phyloP scores from a whole-genome alignment of 106 monocot species.

The Dendrobium catenatum region DNA sequence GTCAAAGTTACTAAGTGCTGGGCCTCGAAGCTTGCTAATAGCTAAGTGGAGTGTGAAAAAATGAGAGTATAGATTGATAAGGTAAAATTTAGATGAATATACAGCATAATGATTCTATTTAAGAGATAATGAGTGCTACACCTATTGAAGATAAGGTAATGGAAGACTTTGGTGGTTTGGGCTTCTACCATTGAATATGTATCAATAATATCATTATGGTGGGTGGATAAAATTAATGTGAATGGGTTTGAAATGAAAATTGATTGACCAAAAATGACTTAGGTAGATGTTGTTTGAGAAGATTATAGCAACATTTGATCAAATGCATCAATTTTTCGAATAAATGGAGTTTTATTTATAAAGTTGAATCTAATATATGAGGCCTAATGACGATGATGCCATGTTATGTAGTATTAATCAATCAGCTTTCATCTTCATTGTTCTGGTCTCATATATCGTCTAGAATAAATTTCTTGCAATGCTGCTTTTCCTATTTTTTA shows the following conservation, averaged over 20 bases:
- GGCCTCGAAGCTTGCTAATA: neutral
- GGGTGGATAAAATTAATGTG: neutral
- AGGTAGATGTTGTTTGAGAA: neutral
- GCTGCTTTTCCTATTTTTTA: neutral
- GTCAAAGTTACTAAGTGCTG: neutral
- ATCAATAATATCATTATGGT: neutral
- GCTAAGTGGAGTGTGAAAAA: neutral
- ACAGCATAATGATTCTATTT: neutral
- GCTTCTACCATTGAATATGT: neutral
- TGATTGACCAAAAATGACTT: neutral
- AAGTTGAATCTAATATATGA: neutral
- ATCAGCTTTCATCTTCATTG: neutral
- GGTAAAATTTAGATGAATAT: neutral
- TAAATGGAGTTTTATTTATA: neutral
- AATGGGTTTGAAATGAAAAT: neutral
- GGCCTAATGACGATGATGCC: neutral
- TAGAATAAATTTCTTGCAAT: neutral
- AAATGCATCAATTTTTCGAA: neutral
- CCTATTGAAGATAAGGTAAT: neutral
- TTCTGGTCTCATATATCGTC: neutral
- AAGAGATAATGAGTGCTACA: neutral
- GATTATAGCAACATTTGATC: neutral
- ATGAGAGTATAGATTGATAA: neutral
- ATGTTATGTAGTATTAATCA: slow-evolving; percentile 1
- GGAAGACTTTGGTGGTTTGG: neutral